Evolutionary conservation across 768 basidiomycete species (phyloP), one percentile per base, ranked within the genome.

Genomic region (Lactarius hatsudake): DNA sequence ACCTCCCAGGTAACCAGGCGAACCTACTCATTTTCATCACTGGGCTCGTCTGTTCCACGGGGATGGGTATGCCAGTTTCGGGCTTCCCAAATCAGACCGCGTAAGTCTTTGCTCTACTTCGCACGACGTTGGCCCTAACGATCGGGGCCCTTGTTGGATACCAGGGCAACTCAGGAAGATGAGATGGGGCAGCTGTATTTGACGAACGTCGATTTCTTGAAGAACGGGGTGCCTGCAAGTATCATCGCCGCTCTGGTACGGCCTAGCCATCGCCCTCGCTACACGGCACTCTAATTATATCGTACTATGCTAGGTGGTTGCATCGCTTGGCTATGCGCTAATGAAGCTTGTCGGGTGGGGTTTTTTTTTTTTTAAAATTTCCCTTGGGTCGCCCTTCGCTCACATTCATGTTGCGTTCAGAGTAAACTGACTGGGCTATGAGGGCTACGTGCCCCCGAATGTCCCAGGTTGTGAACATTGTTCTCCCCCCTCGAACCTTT

Each of bases 11-110:
- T 8, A 79, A 87, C 55, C 91, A 90, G 69, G 80, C 84, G 54
- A 89, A 94, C 71, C 79, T 98, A 10, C 86, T 99, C 70, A 91
- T 98, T 73, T 96, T 99, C 79, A 84, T 95, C 71, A 97, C 95
- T 40, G 94, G 86, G 17, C 81, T 98, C 67, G 90, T 97, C 60
- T 98, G 96, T 75, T 96, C 94, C 3, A 82, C 93, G 6, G 97
- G 96, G 1, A 99, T 99, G 97, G 96, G 94, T 13, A 92, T 98
- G 85, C 96, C 96, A 2, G 95, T 98, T 45, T 95, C 93, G 68
- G 97, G 97, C n/a, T 99, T 98, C 82, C 96, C 96, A 0, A 97
- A 98, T 76, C 94, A 97, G 79, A 95, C 94, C 59, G 94, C 94
- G 95, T 96, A 77, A 72, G 91, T 85, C 17, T 42, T 48, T 23